phyloP scores from a whole-genome alignment of 495 filamentous ascomycete species.

The Hyaloscypha hepaticicola region DNA sequence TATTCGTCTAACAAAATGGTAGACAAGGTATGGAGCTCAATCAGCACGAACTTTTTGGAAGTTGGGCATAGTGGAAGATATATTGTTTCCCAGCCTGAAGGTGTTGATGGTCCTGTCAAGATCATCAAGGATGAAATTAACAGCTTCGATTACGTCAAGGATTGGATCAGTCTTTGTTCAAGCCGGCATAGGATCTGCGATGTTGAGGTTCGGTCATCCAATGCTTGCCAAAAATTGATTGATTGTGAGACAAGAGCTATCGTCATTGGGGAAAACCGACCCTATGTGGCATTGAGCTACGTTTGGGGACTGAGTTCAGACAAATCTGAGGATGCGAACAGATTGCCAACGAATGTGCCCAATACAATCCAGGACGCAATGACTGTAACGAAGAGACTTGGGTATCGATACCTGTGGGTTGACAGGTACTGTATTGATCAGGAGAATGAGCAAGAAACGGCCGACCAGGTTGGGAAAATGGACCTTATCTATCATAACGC shows the following conservation, averaged over 20 bases:
- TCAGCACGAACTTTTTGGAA: conserved; percentile 16
- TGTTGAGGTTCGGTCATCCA: not conserved
- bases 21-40: conserved; percentile 14
- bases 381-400: conserved; percentile 17
- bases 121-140: conserved; percentile 12
- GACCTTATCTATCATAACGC: conserved; percentile 33
- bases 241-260: conserved; percentile 10
- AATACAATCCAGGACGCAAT: conserved; percentile 29
- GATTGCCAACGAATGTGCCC: conserved; percentile 1
- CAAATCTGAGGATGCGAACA: not conserved
- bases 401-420: conserved; percentile 36
- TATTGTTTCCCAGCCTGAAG: conserved; percentile 8
- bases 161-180: conserved; percentile 13
- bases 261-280: conserved; percentile 5
- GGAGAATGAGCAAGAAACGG: conserved; percentile 17
- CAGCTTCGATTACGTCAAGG: conserved; percentile 4
- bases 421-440: conserved; percentile 35
- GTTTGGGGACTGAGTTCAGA: conserved; percentile 10
- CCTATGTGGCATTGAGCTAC: conserved; percentile 16
- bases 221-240: not conserved
- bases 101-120: conserved; percentile 7
- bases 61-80: not conserved
- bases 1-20: conserved; percentile 11
- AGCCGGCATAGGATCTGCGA: conserved; percentile 1
- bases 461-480: conserved; percentile 34